Percentiles rank a stretch among this genome's conserved stretches.
phyloP scores from a whole-genome alignment of 1,139 yeast genomes.

The Geotrichum siamense region DNA sequence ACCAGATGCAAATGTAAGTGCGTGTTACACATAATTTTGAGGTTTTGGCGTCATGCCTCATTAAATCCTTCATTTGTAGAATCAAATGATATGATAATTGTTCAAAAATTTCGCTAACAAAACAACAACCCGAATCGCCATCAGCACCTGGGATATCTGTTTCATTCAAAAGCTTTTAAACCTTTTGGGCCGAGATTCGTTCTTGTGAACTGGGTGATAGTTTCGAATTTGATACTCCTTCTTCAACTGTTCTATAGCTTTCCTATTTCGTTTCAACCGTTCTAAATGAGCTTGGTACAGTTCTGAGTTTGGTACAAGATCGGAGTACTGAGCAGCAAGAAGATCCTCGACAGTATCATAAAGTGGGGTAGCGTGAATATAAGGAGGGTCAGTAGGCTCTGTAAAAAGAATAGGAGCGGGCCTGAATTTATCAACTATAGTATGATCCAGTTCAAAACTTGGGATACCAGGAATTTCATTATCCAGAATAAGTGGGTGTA shows the following conservation, averaged over 20 bases:
- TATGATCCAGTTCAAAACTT: slow-evolving; percentile 15
- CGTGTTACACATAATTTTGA: too few relatives aligned
- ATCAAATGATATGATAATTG: too few relatives aligned
- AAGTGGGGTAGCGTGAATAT: slow-evolving; percentile 23
- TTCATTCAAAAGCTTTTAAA: slow-evolving; percentile 7
- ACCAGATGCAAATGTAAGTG: too few relatives aligned
- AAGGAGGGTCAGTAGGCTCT: slow-evolving; percentile 26
- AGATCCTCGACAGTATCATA: slow-evolving; percentile 24
- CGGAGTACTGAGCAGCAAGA: slow-evolving; percentile 22
- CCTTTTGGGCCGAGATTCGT: too few relatives aligned
- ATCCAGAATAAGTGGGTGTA: not conserved
- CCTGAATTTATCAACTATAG: slow-evolving; percentile 25
- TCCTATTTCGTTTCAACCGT: slow-evolving; percentile 25
- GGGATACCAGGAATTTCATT: not conserved
- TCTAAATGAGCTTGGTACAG: slow-evolving; percentile 23
- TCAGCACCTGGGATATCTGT: too few relatives aligned
- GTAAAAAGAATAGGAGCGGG: slow-evolving; percentile 25
- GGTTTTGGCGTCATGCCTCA: too few relatives aligned
- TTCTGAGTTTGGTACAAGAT: slow-evolving; percentile 19
- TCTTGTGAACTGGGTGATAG: not conserved
- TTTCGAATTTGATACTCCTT: not conserved
- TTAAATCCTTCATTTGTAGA: too few relatives aligned
- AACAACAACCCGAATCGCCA: too few relatives aligned
- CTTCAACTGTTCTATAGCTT: not conserved
- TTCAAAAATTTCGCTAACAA: too few relatives aligned